These are phyloP conservation scores for Plenodomus lindquistii DNA, from an alignment of 2,329 filamentous ascomycete species.

Conservation along the genomic window DNA sequence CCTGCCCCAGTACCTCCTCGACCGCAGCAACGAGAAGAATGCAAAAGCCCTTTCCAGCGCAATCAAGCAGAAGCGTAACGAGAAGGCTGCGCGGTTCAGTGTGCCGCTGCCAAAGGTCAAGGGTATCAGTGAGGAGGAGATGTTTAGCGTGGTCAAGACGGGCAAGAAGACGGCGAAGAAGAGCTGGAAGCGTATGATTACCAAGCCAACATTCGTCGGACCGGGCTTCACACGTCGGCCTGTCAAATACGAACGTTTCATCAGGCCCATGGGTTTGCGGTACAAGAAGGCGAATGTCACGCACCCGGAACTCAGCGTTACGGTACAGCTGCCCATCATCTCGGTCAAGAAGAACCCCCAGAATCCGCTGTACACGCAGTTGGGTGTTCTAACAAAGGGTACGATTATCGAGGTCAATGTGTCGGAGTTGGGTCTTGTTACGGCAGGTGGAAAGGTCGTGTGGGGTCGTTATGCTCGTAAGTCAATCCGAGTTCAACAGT, in stretches of 20 bases:
- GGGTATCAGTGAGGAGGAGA: conserved; percentile 89
- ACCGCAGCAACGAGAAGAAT: conserved; percentile 71
- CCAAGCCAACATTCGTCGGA: conserved; percentile 87
- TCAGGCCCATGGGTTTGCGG: conserved; percentile 64
- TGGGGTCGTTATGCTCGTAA: conserved; percentile 42
- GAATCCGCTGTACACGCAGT: conserved; percentile 86
- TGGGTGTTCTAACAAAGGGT: conserved; percentile 70
- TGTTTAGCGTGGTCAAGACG: conserved; percentile 96
- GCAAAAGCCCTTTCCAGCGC: conserved; percentile 78
- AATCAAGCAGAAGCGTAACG: conserved; percentile 88
- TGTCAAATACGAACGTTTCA: conserved; percentile 67
- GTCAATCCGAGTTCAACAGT: background rate
- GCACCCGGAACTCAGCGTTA: conserved; percentile 80
- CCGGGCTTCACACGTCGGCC: conserved; percentile 86
- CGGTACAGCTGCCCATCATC: conserved; percentile 73
- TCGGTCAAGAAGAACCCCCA: conserved; percentile 82
- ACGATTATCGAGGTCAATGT: conserved; percentile 87
- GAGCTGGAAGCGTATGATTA: conserved; percentile 74
- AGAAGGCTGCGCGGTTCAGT: conserved; percentile 90
- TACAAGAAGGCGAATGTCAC: conserved; percentile 77
- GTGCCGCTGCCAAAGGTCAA: conserved; percentile 93
- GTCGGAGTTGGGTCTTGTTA: conserved; percentile 86
- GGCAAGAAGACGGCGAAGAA: conserved; percentile 86
- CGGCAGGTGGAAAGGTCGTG: conserved; percentile 77
- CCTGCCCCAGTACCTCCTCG: conserved; percentile 89